phyloP scores from a whole-genome alignment of 441 rosid genomes.

The Adansonia rubrostipa region DNA sequence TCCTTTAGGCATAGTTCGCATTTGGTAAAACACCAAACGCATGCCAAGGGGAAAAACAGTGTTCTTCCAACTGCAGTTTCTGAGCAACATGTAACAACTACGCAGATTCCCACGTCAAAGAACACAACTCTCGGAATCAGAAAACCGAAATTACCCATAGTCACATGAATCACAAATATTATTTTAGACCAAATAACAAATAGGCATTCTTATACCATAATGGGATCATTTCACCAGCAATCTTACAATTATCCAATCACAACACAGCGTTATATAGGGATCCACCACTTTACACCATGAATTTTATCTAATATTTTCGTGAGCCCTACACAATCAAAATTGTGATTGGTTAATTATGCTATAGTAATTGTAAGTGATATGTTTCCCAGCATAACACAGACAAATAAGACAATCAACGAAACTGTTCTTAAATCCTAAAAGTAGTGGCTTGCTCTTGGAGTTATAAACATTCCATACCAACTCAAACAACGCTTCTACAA shows the following conservation, averaged over 20 bases:
- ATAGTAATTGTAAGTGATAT: too few species aligned
- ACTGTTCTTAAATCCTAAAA: neutral
- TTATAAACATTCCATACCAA: neutral
- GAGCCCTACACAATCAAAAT: too few species aligned
- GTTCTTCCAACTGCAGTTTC: neutral
- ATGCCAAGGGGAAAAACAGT: slow-evolving; percentile 20
- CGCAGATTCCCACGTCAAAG: neutral
- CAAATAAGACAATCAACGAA: slow-evolving; percentile 7
- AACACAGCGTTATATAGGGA: too few species aligned
- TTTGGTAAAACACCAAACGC: slow-evolving; percentile 35
- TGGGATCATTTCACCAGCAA: too few species aligned
- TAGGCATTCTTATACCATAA: neutral
- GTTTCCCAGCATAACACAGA: neutral
- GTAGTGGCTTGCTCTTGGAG: neutral
- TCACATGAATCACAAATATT: neutral
- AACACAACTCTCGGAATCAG: too few species aligned
- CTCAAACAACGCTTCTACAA: neutral
- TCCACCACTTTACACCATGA: too few species aligned
- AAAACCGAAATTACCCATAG: neutral
- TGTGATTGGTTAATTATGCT: too few species aligned
- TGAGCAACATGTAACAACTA: neutral
- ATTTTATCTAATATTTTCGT: too few species aligned
- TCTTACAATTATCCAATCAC: too few species aligned
- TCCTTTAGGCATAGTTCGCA: slow-evolving; percentile 39
- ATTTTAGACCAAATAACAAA: neutral